Base-by-base conservation (phyloP, 1,284 basidiomycete species). In the Fomes fomentarius region DNA sequence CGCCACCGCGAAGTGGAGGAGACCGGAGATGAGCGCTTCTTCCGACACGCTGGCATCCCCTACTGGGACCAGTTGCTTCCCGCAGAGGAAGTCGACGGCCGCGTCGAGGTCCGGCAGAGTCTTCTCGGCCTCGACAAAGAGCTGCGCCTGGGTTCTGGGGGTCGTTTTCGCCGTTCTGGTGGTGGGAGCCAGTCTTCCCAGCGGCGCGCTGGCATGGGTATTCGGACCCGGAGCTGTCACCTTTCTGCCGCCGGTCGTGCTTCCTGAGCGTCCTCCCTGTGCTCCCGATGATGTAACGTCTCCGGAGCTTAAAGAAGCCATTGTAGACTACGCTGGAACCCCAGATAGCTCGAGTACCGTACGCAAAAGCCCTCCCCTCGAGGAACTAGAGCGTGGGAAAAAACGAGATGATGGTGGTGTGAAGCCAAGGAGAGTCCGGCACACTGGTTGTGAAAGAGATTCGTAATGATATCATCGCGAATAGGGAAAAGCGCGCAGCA, bases 401-500 rank as follows among this genome's bases (percentile, higher is more conserved):
- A 50, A 30, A 21, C 22, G 1, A 21, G 50, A 12, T 30, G 50
- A 35, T 51, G 50, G 50, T 45, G 42, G 50, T 51, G 26, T 17
- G 12, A 21, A 17, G 34, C 14, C 50, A 51, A 51, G 50, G 33
- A 30, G 50, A 25, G 49, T 44, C 35, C 44, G 3, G 44, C 44
- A 24, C 44, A 46, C 19, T 33, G 30, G 44, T 46, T 46, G 44
- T 46, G 44, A 33, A 46, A 46, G 15, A 46, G 44, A 22, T 46
- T 46, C 14, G 17, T 33, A 11, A 46, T 22, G 21, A 46, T 46
- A n/a, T n/a, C n/a, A n/a, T n/a, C n/a, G n/a, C n/a, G n/a, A n/a
- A n/a, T n/a, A n/a, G n/a, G n/a, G n/a, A 73, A 74, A 40, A 64
- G 58, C 46, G 65, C 58, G 55, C 72, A 74, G 60, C 73, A 75